Percentiles rank a stretch among this genome's conserved stretches.
These are phyloP conservation scores for Rhinocladiella similis DNA, from an alignment of 2,329 filamentous ascomycete genomes.

Conservation along the genomic window DNA sequence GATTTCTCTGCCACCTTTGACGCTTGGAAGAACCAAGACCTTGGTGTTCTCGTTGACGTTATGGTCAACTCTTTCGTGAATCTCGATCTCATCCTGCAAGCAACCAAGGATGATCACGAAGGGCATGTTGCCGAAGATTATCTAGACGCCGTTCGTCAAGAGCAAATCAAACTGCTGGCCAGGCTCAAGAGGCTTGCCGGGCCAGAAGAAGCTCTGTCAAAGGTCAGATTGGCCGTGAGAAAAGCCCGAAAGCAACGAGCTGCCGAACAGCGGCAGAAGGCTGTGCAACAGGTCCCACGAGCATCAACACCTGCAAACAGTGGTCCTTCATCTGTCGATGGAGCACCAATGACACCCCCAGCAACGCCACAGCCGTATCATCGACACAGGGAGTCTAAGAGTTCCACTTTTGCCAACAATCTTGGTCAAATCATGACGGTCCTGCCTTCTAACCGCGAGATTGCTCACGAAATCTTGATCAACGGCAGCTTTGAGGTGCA, in stretches of 20 bases:
- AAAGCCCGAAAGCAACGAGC: conserved; percentile 45
- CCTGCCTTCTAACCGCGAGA: conserved; percentile 60
- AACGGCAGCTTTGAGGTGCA: conserved; percentile 65
- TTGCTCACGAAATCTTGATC: conserved; percentile 65
- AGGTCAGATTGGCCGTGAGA: conserved; percentile 61
- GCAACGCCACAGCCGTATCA: conserved; percentile 36
- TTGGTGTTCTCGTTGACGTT: conserved; percentile 62
- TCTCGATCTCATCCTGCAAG: conserved; percentile 67
- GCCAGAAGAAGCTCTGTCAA: conserved; percentile 58
- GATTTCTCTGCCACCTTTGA: conserved; percentile 64
- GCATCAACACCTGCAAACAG: conserved; percentile 21
- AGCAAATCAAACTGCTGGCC: conserved; percentile 63
- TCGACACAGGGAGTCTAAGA: conserved; percentile 37
- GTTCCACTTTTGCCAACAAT: conserved; percentile 40
- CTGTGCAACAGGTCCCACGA: conserved; percentile 26
- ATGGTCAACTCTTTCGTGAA: conserved; percentile 68
- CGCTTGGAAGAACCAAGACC: conserved; percentile 66
- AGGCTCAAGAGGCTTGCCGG: conserved; percentile 63
- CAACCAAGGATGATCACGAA: conserved; percentile 62
- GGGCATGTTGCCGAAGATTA: conserved; percentile 65
- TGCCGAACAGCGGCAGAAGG: conserved; percentile 17
- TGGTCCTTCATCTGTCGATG: conserved; percentile 32
- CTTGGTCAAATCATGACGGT: conserved; percentile 58
- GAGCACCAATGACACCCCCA: conserved; percentile 25
- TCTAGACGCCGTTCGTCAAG: conserved; percentile 64